Percentiles rank a stretch among this genome's conserved stretches.
Evolutionary conservation across 2,329 filamentous ascomycete genomes (phyloP).

Genomic region (Metarhizium robertsii): DNA sequence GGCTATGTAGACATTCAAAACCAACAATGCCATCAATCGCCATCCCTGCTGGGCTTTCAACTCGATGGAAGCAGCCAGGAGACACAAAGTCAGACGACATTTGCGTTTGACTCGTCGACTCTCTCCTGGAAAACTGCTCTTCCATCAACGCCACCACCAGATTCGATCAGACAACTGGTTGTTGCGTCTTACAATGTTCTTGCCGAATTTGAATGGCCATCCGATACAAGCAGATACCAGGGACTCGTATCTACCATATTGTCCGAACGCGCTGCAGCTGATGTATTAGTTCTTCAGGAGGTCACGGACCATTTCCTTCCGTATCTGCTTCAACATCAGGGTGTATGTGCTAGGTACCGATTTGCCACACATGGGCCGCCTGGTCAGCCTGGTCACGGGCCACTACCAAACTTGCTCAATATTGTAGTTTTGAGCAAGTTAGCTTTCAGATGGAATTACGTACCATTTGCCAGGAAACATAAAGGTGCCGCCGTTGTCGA

Average conservation of each 20-base stretch:
- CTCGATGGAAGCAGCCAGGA: not conserved
- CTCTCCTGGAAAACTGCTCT: not conserved
- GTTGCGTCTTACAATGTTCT: slow-evolving; percentile 43
- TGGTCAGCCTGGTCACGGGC: too few species aligned
- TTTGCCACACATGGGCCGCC: too few species aligned
- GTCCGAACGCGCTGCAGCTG: slow-evolving; percentile 29
- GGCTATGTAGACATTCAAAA: slow-evolving; percentile 31
- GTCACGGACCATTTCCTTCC: too few species aligned
- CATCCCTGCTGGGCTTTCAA: not conserved
- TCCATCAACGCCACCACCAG: not conserved
- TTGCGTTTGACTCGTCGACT: not conserved
- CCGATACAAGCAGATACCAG: slow-evolving; percentile 24
- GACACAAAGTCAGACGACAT: not conserved
- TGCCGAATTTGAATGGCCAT: slow-evolving; percentile 40
- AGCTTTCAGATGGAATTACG: too few species aligned
- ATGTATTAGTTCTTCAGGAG: slow-evolving; percentile 29
- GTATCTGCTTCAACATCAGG: too few species aligned
- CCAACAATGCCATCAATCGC: slow-evolving; percentile 5
- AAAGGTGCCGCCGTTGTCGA: too few species aligned
- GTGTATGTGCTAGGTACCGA: too few species aligned
- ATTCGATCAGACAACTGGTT: slow-evolving; percentile 15
- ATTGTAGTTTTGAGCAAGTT: too few species aligned
- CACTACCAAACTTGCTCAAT: too few species aligned
- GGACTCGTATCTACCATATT: slow-evolving; percentile 30
- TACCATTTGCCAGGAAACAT: too few species aligned